Evolutionary conservation across 768 basidiomycete genomes (phyloP), one percentile per base, ranked within the genome.

Genomic region (Panellus pusillus): DNA sequence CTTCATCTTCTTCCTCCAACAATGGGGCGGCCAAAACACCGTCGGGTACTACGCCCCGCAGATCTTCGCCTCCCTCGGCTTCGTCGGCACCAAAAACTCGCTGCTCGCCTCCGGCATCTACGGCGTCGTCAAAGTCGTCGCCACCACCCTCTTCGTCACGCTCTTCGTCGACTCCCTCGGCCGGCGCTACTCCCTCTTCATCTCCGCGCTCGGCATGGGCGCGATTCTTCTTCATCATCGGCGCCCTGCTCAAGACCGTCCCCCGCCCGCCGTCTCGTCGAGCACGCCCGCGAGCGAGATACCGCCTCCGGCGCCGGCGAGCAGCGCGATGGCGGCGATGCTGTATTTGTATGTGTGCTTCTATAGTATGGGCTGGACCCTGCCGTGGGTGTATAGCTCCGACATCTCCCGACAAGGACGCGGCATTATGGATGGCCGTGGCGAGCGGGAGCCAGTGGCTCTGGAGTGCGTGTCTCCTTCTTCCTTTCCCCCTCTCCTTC

Each of bases 371-470:
- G 89, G 89, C 28, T 91, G 89, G 85, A 91, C 77, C 15, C 62
- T 79, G 27, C 72, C 71, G 27, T 72, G 77, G 74, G 80, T 89
- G 29, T 87, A 86, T 62, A 84, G 84, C 36, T 76, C 88, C 9
- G 92, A 94, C 67, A 91, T 94, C 93, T 93, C 79, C 87, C 88
- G 11, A 93, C 89, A 15, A 74, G 90, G 39, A 91, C 91, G n/a
- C 75, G 91, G 56, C 87, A 91, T 61, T 91, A 87, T 61, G 92
- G 43, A 71, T 93, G 14, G 79, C 89, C 0, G 70, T 83, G 7
- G 92, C 86, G 0, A 86, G 86, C 53, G 82, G 83, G 9, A 82
- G 87, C 2, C 92, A 93, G 57, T 93, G 91, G 91, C 68, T 93
- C 9, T 91, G 81, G 80, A 91, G 86, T 87, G 62, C 55, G 82